phyloP scores from a whole-genome alignment of 768 basidiomycete genomes.

The Russula virescens region DNA sequence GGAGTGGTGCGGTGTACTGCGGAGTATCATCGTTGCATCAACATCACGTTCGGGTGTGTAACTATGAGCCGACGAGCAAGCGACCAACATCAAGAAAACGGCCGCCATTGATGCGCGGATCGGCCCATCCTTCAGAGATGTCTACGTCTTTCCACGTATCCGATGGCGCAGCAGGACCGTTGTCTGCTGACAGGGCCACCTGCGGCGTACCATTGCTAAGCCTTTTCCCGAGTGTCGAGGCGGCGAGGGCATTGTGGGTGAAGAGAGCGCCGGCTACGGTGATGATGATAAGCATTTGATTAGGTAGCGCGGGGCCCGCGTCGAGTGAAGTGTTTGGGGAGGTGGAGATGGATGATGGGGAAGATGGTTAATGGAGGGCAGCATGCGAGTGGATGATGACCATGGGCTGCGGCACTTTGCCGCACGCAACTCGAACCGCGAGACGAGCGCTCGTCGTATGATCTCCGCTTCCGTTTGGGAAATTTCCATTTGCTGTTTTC shows the following conservation, averaged over 20 bases:
- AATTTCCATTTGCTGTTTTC: background rate
- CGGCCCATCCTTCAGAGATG: conserved; percentile 43
- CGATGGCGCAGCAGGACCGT: background rate
- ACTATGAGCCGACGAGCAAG: background rate
- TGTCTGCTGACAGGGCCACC: background rate
- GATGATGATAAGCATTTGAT: background rate
- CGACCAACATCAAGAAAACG: conserved; percentile 65
- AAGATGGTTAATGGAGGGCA: background rate
- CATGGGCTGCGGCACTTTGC: too few relatives aligned
- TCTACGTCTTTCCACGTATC: conserved; percentile 17
- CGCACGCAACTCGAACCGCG: too few relatives aligned
- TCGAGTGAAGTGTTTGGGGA: background rate
- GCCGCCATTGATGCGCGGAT: conserved; percentile 71
- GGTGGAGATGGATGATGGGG: background rate
- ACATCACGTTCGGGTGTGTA: background rate
- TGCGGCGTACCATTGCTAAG: background rate
- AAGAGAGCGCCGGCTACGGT: background rate
- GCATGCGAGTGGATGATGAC: too few relatives aligned
- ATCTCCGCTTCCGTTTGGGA: background rate
- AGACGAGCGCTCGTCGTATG: too few relatives aligned
- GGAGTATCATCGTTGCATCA: background rate
- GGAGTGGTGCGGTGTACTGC: conserved; percentile 57
- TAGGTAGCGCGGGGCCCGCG: background rate
- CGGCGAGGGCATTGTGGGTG: background rate
- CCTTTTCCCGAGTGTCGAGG: background rate